A percentile compares a stretch with the other conserved stretches of the same genome.
phyloP scores from a whole-genome alignment of 352 stramenopile species.

The Phytophthora hybrid region DNA sequence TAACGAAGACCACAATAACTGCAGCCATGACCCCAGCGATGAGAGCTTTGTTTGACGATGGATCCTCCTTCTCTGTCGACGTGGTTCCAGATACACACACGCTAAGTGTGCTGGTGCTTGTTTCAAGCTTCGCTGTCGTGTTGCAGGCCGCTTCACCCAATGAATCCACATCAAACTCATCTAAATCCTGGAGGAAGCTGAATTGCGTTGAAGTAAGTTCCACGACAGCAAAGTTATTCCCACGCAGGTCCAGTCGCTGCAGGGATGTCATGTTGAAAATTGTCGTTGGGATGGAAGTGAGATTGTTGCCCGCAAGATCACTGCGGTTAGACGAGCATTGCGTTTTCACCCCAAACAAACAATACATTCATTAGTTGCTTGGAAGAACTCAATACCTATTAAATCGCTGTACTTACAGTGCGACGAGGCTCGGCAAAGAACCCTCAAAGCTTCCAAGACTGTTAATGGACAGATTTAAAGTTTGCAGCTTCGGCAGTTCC shows the following conservation, averaged over 20 bases:
- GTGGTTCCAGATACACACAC: slow-evolving; percentile 23
- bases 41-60: slow-evolving; percentile 28
- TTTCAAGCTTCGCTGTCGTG: slow-evolving; percentile 26
- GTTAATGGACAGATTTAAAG: slow-evolving; percentile 68
- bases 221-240: slow-evolving; percentile 53
- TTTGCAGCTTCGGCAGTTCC: slow-evolving; percentile 42
- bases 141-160: slow-evolving; percentile 38
- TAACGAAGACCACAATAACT: slow-evolving; percentile 26
- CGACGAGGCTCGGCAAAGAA: slow-evolving; percentile 46
- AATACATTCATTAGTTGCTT: neutral
- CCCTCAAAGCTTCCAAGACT: slow-evolving; percentile 54
- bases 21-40: slow-evolving; percentile 35
- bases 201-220: slow-evolving; percentile 48
- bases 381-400: neutral
- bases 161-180: slow-evolving; percentile 44
- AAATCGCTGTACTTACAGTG: slow-evolving; percentile 46
- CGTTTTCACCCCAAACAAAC: too few species aligned
- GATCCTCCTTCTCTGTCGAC: neutral
- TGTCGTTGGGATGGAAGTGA: slow-evolving; percentile 49
- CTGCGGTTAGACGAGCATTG: slow-evolving; percentile 18
- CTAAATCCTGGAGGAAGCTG: slow-evolving; percentile 49
- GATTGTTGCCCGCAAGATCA: slow-evolving; percentile 60
- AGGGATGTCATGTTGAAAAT: slow-evolving; percentile 58
- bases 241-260: slow-evolving; percentile 44
- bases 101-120: slow-evolving; percentile 16